A percentile compares a stretch with the other conserved stretches of the same genome.
Conservation (phyloP, 2,329 filamentous ascomycete species). For the Nigrospora osmanthi region DNA sequence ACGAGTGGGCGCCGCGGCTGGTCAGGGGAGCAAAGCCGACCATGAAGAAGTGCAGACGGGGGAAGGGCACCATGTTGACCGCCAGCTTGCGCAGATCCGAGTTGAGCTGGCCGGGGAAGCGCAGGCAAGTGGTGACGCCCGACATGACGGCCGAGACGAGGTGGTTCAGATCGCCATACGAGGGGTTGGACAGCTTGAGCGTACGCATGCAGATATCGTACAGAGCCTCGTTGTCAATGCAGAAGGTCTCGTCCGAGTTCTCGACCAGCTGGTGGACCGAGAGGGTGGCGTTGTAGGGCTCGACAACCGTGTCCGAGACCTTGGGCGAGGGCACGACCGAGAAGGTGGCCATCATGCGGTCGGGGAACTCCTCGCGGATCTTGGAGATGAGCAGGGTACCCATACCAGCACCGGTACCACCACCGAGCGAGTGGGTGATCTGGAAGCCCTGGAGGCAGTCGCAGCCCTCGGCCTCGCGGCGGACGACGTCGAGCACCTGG, state of each 20-base stretch:
- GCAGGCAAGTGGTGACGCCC: constrained; percentile 94
- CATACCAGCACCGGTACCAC: constrained; percentile 99
- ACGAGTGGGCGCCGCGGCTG: constrained; percentile 83
- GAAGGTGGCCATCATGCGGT: constrained; percentile 99
- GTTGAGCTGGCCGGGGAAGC: constrained; percentile 99
- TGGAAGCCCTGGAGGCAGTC: constrained; percentile 99
- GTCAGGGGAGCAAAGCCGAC: constrained; percentile 98
- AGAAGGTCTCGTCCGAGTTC: constrained; percentile 99
- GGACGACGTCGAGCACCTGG: constrained; percentile 95
- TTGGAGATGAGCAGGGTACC: constrained; percentile 99
- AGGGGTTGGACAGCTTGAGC: constrained; percentile 96
- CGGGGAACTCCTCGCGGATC: constrained; percentile 99
- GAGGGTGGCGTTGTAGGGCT: constrained; percentile 99
- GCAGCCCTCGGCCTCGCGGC: constrained; percentile 96
- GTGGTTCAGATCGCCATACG: constrained; percentile 99
- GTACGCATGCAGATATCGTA: constrained; percentile 99
- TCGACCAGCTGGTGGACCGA: constrained; percentile 98
- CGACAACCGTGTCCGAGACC: constrained; percentile 98
- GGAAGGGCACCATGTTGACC: constrained; percentile 99
- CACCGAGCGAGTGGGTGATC: constrained; percentile 99
- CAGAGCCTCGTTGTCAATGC: constrained; percentile 99
- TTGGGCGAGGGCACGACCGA: constrained; percentile 98
- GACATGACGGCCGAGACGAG: constrained; percentile 99
- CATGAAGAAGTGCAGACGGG: constrained; percentile 99
- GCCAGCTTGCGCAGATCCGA: constrained; percentile 98